Evolutionary conservation across 2,329 filamentous ascomycete species (phyloP).

Genomic region (Fusarium virguliforme): DNA sequence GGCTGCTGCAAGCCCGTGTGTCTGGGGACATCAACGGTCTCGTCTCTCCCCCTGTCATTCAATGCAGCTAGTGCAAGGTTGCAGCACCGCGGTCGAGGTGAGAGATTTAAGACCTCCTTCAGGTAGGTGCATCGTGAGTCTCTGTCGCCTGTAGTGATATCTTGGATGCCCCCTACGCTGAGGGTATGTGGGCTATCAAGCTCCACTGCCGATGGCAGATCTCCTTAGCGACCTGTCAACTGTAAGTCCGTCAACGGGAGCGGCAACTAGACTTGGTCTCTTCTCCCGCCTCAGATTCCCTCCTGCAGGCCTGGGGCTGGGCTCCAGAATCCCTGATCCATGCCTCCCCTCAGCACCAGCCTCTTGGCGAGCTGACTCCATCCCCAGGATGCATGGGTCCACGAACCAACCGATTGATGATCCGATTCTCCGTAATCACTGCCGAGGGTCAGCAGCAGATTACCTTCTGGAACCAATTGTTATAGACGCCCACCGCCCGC

Average conservation of each 20-base stretch:
- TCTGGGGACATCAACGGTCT: neutral
- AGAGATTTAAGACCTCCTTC: no score
- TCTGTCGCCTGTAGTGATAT: no score
- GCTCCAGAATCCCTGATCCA: no score
- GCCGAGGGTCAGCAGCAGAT: neutral
- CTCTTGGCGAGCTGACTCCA: neutral
- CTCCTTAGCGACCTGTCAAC: constrained; percentile 8
- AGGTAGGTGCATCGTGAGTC: neutral
- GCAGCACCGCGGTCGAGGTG: neutral
- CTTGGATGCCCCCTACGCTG: no score
- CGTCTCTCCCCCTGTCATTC: neutral
- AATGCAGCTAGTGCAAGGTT: constrained; percentile 10
- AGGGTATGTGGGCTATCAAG: no score
- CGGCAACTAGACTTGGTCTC: constrained; percentile 5
- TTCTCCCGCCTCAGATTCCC: neutral
- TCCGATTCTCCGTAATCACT: constrained; percentile 9
- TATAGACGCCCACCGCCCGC: constrained; percentile 2
- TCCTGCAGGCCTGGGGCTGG: neutral
- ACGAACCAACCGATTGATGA: neutral
- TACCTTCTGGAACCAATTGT: constrained; percentile 7
- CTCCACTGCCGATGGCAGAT: neutral
- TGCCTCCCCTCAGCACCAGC: neutral
- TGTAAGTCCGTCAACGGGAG: neutral
- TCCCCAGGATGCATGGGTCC: neutral
- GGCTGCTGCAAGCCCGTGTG: neutral